These are phyloP conservation scores for Trichoderma sp. DNA, from an alignment of 2,329 filamentous ascomycete species.

Conservation along the genomic window DNA sequence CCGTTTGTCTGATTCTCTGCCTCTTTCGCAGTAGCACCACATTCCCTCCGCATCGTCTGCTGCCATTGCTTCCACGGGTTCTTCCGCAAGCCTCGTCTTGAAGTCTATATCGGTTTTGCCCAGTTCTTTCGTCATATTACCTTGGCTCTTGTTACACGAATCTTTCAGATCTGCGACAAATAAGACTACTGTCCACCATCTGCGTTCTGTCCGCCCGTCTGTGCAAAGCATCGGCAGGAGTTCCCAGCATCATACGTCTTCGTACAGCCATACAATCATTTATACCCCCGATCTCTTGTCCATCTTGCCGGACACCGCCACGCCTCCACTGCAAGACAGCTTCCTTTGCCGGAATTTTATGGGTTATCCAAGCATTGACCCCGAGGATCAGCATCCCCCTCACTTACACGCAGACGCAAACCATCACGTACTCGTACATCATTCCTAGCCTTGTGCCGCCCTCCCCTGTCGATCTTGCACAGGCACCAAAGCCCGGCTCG, in stretches of 20 bases:
- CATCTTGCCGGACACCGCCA: not conserved
- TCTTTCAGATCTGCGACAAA: not conserved
- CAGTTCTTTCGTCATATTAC: not conserved
- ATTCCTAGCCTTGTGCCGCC: too few species aligned
- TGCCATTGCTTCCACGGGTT: not conserved
- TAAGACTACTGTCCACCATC: too few species aligned
- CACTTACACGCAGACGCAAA: conserved; percentile 12
- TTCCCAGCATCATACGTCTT: conserved; percentile 2
- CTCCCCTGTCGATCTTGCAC: not conserved
- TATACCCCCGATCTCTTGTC: conserved; percentile 1
- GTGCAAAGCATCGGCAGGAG: not conserved
- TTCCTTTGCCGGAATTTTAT: conserved; percentile 17
- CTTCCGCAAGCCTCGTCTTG: not conserved
- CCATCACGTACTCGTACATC: not conserved
- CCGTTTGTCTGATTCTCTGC: conserved; percentile 3
- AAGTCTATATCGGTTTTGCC: not conserved
- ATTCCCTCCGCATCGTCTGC: not conserved
- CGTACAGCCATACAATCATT: conserved; percentile 4
- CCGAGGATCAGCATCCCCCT: conserved; percentile 13
- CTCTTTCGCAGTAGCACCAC: not conserved
- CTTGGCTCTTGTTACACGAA: not conserved
- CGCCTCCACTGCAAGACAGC: conserved; percentile 7
- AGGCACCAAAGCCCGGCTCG: conserved; percentile 21
- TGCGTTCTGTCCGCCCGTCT: not conserved
- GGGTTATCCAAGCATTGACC: conserved; percentile 11